Base-by-base conservation (phyloP, 1,284 basidiomycete genomes). In the Anthracocystis walkeri region DNA sequence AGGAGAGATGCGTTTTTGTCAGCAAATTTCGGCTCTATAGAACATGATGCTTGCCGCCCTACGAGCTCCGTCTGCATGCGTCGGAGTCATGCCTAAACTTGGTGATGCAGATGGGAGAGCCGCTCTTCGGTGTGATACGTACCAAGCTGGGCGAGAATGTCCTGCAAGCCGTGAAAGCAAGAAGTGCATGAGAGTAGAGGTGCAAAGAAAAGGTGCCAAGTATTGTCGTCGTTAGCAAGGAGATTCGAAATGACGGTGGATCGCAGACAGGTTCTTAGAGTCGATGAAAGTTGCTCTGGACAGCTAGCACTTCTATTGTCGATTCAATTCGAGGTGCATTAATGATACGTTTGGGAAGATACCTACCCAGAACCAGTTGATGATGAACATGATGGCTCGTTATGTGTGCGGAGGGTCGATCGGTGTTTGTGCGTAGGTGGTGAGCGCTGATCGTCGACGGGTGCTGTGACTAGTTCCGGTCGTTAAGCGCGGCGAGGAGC, bases 351-450 rank as follows among this genome's bases (percentile, higher is more conserved):
- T 25, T 3, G 42, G 12, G 31, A 16, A 5, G 31, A 48, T 46
- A 79, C 82, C 45, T 75, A 84, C 82, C 83, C 82, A 84, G 70
- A 84, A 82, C 83, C 83, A 84, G 75, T 83, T 83, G 69, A 84
- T 74, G 65, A 84, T 84, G 68, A 80, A 84, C 83, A 84, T 84
- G 45, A 38, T 56, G 67, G 61, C 27, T 44, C n/a, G 20, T 11
- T 58, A 33, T 55, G 40, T 40, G 55, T 31, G 50, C 23, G 31
- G 54, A 29, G 23, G 25, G 23, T 42, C n/a, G 40, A 40, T 25
- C 11, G 27, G 27, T 12, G n/a, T 54, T 35, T 48, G 45, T 23
- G 53, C 35, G 60, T 5, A n/a, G 12, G 25, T 40, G 40, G 29
- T 20, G 20, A 31, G 48, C 41, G 16, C 18, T 33, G n/a, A 14